These are phyloP conservation scores for Amborella trichopoda DNA, from an alignment of 164 flowering plant genomes.

Conservation along the genomic window DNA sequence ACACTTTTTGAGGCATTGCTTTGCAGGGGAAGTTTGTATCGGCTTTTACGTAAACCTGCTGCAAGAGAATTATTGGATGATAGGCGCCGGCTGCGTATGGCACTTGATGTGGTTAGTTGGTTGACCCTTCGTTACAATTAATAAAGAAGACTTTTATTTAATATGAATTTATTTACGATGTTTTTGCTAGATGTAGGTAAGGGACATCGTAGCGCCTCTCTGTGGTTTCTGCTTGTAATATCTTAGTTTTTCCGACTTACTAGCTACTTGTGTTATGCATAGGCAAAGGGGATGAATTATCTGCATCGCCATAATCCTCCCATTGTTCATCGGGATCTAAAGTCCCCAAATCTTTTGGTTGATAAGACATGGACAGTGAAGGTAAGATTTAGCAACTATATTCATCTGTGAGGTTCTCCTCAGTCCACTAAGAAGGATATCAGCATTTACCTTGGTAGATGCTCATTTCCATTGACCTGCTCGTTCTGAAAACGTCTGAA, in stretches of 20 bases:
- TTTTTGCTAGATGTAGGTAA: neutral
- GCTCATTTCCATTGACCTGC: too few species aligned
- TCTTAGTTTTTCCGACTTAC: neutral
- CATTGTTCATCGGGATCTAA: conserved; percentile 93
- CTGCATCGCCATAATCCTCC: conserved; percentile 95
- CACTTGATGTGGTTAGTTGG: conserved; percentile 84
- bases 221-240: too few species aligned
- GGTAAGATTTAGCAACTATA: conserved; percentile 26
- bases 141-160: too few species aligned
- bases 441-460: too few species aligned
- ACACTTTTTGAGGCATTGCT: neutral
- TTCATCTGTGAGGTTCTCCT: too few species aligned
- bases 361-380: conserved; percentile 94
- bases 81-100: conserved; percentile 86
- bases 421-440: too few species aligned
- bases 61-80: conserved; percentile 77
- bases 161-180: neutral
- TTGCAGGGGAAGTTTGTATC: conserved; percentile 90
- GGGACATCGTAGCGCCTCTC: too few species aligned
- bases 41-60: conserved; percentile 83
- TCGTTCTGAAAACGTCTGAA: too few species aligned
- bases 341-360: conserved; percentile 95
- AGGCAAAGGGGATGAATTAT: conserved; percentile 99
- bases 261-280: conserved; percentile 2
- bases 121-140: neutral